Evolutionary conservation across 23 red algal species (phyloP), one percentile per base, ranked within the genome.

Genomic region (Gracilariopsis chorda): DNA sequence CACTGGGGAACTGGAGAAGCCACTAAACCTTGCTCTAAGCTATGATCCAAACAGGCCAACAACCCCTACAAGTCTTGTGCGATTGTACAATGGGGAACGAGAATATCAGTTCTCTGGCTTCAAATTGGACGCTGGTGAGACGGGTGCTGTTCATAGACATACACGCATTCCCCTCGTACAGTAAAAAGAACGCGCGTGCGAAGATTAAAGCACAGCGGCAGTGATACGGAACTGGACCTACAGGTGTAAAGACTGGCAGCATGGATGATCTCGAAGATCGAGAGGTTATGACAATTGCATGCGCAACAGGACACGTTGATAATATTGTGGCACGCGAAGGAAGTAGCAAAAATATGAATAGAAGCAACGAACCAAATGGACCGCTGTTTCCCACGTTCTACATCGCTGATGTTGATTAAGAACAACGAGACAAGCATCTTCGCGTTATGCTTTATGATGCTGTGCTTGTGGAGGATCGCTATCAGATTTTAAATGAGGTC

Each of bases 141-240:
- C 23, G 52, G 46, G 43, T 52, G 23, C 49, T 57, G 77, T 81
- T 8, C 77, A 25, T 52, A 40, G 77, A 17, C 77, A 81, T 58
- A 39, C 77, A 8, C 57, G 12, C 46, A 52, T 35, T 33, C 43
- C 13, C 57, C 47, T 27, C 43, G 49, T 25, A 47, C 47, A 28
- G 69, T 58, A n/a, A 67, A 70, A 24, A 52, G 51, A 61, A 47
- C 23, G n/a, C 86, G 36, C 20, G 47, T 78, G 65, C 68, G 86
- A 19, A 44, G 49, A 11, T 43, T 90, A 5, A 77, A 78, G 70
- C 86, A 51, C 4, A 27, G 69, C 12, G 65, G 86, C 14, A 78
- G 67, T 34, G 86, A 90, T 51, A 90, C 86, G 39, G 86, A 90
- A 70, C 46, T 90, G 32, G 37, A 90, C 49, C 69, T 77, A 39